Evolutionary conservation across 2,329 filamentous ascomycete species (phyloP).

Genomic region (Aureobasidium mangrovei): DNA sequence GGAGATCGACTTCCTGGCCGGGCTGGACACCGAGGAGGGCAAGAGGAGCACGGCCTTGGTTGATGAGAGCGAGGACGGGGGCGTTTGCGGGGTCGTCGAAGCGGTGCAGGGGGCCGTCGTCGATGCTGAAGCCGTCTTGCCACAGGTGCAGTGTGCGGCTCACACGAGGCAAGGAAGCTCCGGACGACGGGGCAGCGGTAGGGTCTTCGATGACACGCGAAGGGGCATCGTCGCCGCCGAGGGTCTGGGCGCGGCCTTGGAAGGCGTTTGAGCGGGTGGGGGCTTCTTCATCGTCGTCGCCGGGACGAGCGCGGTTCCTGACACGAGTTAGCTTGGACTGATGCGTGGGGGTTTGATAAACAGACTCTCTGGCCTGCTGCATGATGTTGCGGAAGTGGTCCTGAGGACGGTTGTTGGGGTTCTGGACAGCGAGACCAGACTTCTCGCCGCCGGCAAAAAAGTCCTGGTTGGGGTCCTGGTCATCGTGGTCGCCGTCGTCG

Average conservation of each 20-base stretch:
- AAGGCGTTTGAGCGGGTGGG: constrained; percentile 43
- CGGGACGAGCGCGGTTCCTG: constrained; percentile 54
- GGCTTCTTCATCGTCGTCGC: constrained; percentile 39
- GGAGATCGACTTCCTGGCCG: constrained; percentile 70
- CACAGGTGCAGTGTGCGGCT: constrained; percentile 69
- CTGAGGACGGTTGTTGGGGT: constrained; percentile 35
- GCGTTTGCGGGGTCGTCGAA: constrained; percentile 73
- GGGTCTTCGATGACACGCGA: constrained; percentile 62
- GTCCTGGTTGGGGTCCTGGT: constrained; percentile 54
- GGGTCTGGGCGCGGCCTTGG: constrained; percentile 61
- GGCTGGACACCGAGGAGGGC: constrained; percentile 68
- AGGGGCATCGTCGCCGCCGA: constrained; percentile 68
- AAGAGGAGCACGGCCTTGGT: constrained; percentile 64
- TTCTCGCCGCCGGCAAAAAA: constrained; percentile 81
- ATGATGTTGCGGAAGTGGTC: constrained; percentile 44
- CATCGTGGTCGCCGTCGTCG: constrained; percentile 54
- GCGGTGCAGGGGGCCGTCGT: constrained; percentile 67
- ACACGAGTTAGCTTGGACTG: neutral
- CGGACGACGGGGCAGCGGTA: constrained; percentile 29
- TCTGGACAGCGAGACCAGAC: constrained; percentile 62
- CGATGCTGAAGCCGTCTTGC: constrained; percentile 77
- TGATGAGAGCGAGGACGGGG: constrained; percentile 64
- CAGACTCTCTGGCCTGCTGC: constrained; percentile 37
- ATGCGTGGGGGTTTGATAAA: neutral
- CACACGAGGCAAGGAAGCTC: constrained; percentile 39